Conservation (phyloP, 192 early-diverging fungal genomes). For the Coemansia sp. region DNA sequence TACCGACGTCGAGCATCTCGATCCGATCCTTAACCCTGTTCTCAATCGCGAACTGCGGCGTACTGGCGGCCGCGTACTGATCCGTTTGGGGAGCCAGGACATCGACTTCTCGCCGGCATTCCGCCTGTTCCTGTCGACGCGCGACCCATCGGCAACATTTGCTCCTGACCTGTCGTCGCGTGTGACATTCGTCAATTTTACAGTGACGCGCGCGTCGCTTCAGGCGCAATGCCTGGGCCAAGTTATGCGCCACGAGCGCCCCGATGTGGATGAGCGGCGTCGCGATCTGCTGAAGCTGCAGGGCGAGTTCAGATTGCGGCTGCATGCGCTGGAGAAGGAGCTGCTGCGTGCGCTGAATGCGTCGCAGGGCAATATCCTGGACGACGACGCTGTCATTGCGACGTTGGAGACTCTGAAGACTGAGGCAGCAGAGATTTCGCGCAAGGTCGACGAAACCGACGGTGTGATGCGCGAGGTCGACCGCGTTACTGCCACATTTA, state of each 20-base stretch:
- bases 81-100: conserved; percentile 94
- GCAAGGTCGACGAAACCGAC: conserved; percentile 93
- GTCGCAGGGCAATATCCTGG: conserved; percentile 94
- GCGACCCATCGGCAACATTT: conserved; percentile 91
- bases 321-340: conserved; percentile 91
- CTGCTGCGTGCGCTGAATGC: conserved; percentile 92
- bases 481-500: conserved; percentile 81
- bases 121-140: conserved; percentile 89
- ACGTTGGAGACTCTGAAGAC: conserved; percentile 95
- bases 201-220: conserved; percentile 91
- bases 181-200: conserved; percentile 99
- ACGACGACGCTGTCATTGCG: conserved; percentile 92
- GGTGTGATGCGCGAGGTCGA: conserved; percentile 95
- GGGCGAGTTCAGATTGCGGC: conserved; percentile 92
- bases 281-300: conserved; percentile 91
- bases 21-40: conserved; percentile 97
- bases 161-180: conserved; percentile 95
- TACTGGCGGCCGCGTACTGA: conserved; percentile 93
- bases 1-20: conserved; percentile 94
- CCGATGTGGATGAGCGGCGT: conserved; percentile 92
- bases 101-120: conserved; percentile 99
- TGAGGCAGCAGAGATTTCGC: conserved; percentile 91
- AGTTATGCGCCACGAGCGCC: conserved; percentile 91
- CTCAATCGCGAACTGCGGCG: conserved; percentile 95
- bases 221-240: conserved; percentile 97